Evolutionary conservation across 164 flowering plant species (phyloP).

Genomic region (Stephania japonica): DNA sequence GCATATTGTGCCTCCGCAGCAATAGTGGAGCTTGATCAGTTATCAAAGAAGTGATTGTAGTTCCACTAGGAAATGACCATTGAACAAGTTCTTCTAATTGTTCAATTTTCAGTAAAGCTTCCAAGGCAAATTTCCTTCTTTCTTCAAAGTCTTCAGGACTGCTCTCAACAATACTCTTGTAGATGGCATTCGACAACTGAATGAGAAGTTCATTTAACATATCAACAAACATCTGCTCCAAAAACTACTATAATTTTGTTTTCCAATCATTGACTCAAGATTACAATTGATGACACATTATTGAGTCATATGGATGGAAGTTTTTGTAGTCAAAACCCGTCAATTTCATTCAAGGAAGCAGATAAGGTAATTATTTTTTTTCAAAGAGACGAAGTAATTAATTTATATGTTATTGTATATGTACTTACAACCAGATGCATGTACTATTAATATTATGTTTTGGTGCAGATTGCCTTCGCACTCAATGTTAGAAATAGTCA

Average conservation of each 20-base stretch:
- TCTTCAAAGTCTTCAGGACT: background rate
- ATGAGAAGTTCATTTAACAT: background rate
- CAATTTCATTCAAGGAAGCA: no score
- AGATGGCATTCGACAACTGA: background rate
- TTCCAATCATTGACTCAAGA: no score
- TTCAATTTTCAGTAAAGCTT: background rate
- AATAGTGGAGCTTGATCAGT: background rate
- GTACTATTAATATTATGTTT: no score
- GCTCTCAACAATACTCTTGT: background rate
- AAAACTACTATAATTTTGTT: background rate
- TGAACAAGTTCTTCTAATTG: slow-evolving; percentile 1
- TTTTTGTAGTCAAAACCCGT: no score
- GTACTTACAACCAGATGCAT: no score
- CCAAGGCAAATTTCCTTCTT: slow-evolving; percentile 1
- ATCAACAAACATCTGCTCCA: background rate
- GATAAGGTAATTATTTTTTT: no score
- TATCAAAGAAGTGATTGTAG: background rate
- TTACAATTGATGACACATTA: no score
- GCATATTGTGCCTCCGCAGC: background rate
- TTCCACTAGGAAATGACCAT: slow-evolving; percentile 2
- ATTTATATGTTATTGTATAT: no score
- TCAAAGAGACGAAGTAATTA: no score
- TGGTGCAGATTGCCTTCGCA: no score
- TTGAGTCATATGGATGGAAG: no score
- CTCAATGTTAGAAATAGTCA: no score